Base-by-base conservation (phyloP, 768 basidiomycete genomes). In the Wakefieldia striispora region DNA sequence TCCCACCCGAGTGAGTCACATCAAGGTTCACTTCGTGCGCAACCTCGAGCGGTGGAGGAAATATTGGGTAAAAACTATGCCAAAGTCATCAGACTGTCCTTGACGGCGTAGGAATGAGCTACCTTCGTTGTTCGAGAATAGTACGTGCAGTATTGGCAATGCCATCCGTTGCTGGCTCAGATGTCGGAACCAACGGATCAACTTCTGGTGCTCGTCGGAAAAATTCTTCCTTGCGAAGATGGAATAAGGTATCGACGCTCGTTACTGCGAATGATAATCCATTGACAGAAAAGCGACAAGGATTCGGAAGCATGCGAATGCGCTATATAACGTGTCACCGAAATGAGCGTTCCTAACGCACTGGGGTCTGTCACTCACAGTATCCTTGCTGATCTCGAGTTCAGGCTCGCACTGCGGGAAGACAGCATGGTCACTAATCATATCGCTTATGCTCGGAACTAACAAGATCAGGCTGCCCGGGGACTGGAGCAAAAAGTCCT, bases 61-160 rank as follows among this genome's bases (percentile, higher is more conserved):
- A 97, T 35, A 97, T 69, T 0, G 97, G 97, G 65, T 98, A 99
- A 72, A 97, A 97, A 60, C 93, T 97, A 63, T 17, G 12, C 17
- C 33, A 20, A 1, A 23, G 4, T 6, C 23, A 40, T 49, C 44
- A 51, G 51, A 33, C 12, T 19, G 44, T 11, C 12, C 19, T 29
- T 0, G 21, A 29, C 6, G 20, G 14, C 1, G 23, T 23, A 36
- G 1, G 31, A 37, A 24, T 2, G 20, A 44, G 70, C 34, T 51
- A 92, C 94, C 86, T 92, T 65, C 91, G 77, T 59, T 99, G 97
- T 47, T 91, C 81, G 29, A 98, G 70, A 10, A 99, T 58, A 61
- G 92, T 87, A 19, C 92, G 76, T 54, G 87, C 86, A 8, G 88
- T 68, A 58, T 83, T 83, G 3, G 83, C 79, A 86, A 97, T 92